Base-by-base conservation (phyloP, 1,139 yeast genomes). In the Nematodospora anomalae region DNA sequence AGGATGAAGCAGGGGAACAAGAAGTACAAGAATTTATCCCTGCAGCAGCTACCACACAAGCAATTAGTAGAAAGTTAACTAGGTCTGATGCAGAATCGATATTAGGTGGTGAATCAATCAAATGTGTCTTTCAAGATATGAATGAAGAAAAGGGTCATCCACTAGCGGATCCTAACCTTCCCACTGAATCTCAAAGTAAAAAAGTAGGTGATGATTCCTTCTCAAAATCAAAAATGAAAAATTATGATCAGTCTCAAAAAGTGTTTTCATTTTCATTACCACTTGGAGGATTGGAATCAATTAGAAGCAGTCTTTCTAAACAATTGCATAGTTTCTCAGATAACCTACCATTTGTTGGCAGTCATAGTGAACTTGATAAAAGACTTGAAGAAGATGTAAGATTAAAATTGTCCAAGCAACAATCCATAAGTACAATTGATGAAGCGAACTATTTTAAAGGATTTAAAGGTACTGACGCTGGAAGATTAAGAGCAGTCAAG, bases 401-500 rank as follows among this genome's bases (percentile, higher is more conserved):
- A 26, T 48, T 65, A 28, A 76, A 72, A 47, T 53, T 83, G 30
- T 63, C 67, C 39, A 64, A 84, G 28, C 83, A 78, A 44, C 76
- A 77, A 38, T 69, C 84, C 0, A 64, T 83, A 10, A 62, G 75
- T 28, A 80, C 92, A 0, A 24, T 78, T 5, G 86, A 83, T 39
- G 95, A 86, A 46, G 80, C 81, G 1, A 58, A 64, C 10, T 63
- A 76, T 38, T 88, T 76, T 57, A 69, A 66, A 37, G 66, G 75
- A 35, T 65, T 71, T 28, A 79, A 74, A 35, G 80, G 80, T 11
- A 68, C 79, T 26, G 90, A 80, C 44, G 82, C 81, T 49, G 79
- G 81, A 1, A 67, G 94, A 37, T 58, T 82, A 24, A 64, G 83
- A 23, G 95, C 95, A 0, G 75, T 87, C 26, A 76, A 74, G 44